These are phyloP conservation scores for Amaranthus palmeri DNA, from an alignment of 148 eudicot species.

Conservation along the genomic window DNA sequence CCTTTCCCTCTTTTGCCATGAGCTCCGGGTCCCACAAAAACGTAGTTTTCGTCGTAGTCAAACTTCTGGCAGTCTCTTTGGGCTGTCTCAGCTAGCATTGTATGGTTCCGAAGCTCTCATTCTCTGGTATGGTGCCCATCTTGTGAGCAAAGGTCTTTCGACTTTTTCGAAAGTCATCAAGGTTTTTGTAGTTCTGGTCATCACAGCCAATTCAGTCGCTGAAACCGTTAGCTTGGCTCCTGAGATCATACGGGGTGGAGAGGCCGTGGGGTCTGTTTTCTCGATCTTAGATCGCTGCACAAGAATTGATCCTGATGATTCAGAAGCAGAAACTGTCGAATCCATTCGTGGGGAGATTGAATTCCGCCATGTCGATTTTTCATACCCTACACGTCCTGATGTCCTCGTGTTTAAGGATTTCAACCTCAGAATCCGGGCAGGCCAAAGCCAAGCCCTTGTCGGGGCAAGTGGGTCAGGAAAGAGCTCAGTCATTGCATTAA, in stretches of 20 bases:
- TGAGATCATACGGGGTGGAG: constrained; percentile 93
- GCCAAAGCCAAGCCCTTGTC: constrained; percentile 95
- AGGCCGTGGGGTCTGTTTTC: constrained; percentile 85
- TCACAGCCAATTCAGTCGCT: constrained; percentile 95
- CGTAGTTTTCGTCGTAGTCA: constrained; percentile 74
- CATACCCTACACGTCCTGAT: constrained; percentile 90
- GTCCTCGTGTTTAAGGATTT: constrained; percentile 76
- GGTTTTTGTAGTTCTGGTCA: constrained; percentile 87
- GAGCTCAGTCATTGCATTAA: constrained; percentile 81
- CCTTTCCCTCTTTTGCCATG: constrained; percentile 67
- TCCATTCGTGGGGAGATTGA: constrained; percentile 85
- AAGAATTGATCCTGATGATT: constrained; percentile 78
- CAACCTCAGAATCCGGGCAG: constrained; percentile 84
- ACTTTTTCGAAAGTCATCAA: constrained; percentile 94
- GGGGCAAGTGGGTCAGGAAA: constrained; percentile 98
- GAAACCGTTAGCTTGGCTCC: constrained; percentile 99
- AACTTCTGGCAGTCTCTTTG: constrained; percentile 76
- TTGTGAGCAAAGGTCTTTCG: constrained; percentile 71
- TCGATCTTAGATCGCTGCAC: constrained; percentile 77
- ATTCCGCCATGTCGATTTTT: constrained; percentile 84
- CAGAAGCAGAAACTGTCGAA: constrained; percentile 73
- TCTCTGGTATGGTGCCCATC: constrained; percentile 96
- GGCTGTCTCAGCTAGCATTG: constrained; percentile 91
- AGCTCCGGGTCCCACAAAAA: constrained; percentile 67
- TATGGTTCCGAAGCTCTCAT: constrained; percentile 89